Percentiles rank a stretch among this genome's conserved stretches.
Conservation (phyloP, 176 grass and related monocot species). For the Oryza nivara region DNA sequence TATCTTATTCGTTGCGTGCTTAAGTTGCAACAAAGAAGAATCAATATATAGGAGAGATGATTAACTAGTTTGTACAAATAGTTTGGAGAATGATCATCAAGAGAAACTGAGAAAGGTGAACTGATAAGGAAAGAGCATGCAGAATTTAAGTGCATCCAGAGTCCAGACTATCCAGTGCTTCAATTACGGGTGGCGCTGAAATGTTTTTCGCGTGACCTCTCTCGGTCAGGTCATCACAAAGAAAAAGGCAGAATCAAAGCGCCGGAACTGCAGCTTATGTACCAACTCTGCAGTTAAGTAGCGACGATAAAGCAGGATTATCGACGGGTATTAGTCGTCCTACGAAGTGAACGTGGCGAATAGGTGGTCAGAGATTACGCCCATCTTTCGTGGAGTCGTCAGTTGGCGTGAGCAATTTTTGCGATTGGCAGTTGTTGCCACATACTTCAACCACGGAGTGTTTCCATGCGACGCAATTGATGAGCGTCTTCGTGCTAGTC, state of each 20-base stretch:
- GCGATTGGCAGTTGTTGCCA: neutral
- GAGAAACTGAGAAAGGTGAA: neutral
- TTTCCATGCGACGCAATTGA: too few species aligned
- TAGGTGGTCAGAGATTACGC: neutral
- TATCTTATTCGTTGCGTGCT: neutral
- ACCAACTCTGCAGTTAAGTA: neutral
- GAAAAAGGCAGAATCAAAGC: conserved; percentile 18
- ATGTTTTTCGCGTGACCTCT: conserved; percentile 24
- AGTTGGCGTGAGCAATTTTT: neutral
- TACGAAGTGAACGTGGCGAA: neutral
- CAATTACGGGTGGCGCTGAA: conserved; percentile 22
- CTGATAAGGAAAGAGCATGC: neutral
- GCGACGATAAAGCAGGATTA: neutral
- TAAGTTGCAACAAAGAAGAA: too few species aligned
- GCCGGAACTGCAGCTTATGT: neutral
- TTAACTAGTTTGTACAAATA: neutral
- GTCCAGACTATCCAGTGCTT: neutral
- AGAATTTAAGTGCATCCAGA: neutral
- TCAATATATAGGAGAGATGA: neutral
- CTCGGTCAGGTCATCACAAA: conserved; percentile 26
- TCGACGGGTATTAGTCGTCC: neutral
- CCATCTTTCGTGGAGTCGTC: neutral
- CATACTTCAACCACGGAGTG: too few species aligned
- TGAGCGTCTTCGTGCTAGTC: too few species aligned
- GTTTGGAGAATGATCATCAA: neutral